Base-by-base conservation (phyloP, 1,284 basidiomycete genomes). In the Ganoderma meredithae region DNA sequence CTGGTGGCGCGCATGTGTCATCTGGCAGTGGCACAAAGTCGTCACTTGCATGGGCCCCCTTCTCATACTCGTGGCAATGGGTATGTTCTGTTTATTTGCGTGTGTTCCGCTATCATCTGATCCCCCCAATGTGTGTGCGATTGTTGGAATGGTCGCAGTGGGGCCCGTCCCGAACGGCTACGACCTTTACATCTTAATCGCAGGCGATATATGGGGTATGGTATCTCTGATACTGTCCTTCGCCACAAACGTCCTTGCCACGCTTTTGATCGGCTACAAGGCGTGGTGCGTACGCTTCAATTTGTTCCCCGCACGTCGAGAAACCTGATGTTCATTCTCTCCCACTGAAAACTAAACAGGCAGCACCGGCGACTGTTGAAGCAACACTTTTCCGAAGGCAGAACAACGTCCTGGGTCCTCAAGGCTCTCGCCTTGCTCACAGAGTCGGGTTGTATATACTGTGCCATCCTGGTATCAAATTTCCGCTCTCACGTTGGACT, bases 391-490 rank as follows among this genome's bases (percentile, higher is more conserved):
- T 9, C 49, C 15, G 44, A n/a, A 6, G 47, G 9, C 22, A 4
- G 47, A n/a, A 22, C 40, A 5, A 4, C 31, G 31, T n/a, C 33
- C 19, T 31, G 62, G 9, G 62, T 53, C 17, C 44, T 63, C 27
- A 63, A 53, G 33, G 33, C 33, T 3, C 49, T 63, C 12, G 62
- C 62, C 3, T 33, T 63, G 1, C 62, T 63, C 3, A 33, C 25
- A 7, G 62, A 63, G 19, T 63, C 62, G 19, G 62, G 62, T 22
- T 36, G 31, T 25, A 41, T 53, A 22, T 63, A 63, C 49, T 63
- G 44, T 22, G 10, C 49, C 3, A 27, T 63, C 47, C 33, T 63
- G 44, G 62, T 63, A 36, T 19, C 5, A 12, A 40, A 31, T 12
- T 8, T 33, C 39, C 27, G 12, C 15, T 25, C 27, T 58, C n/a